Evolutionary conservation across 345 rosid species (phyloP).

Genomic region (Gossypium australe): DNA sequence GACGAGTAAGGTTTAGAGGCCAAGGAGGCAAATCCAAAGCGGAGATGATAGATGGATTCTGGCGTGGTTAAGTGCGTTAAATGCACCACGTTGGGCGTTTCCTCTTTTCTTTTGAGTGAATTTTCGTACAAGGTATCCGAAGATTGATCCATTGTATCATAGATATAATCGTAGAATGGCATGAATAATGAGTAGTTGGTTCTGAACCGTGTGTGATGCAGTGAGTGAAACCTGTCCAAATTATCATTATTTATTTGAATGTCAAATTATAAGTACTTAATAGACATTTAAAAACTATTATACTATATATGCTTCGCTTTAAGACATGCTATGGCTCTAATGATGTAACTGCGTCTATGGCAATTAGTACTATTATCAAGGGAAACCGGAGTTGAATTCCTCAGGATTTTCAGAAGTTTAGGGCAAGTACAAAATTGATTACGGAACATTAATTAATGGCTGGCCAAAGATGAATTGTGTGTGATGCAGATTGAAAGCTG

Average conservation of each 20-base stretch:
- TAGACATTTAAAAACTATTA: too few relatives aligned
- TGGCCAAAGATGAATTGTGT: slow-evolving; percentile 27
- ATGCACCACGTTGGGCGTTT: slow-evolving; percentile 42
- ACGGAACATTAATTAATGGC: too few relatives aligned
- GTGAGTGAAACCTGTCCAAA: slow-evolving; percentile 37
- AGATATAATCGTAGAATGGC: slow-evolving; percentile 50
- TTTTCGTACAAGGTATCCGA: slow-evolving; percentile 27
- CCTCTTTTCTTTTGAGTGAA: slow-evolving; percentile 35
- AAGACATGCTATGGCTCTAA: too few relatives aligned
- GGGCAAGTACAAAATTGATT: too few relatives aligned
- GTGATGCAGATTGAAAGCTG: slow-evolving; percentile 53
- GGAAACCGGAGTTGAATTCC: too few relatives aligned
- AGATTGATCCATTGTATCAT: slow-evolving; percentile 36
- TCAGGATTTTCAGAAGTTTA: too few relatives aligned
- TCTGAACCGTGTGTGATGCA: slow-evolving; percentile 50
- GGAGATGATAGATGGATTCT: not conserved
- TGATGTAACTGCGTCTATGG: too few relatives aligned
- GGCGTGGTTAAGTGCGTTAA: slow-evolving; percentile 52
- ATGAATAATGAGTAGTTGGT: slow-evolving; percentile 49
- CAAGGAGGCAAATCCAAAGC: not conserved
- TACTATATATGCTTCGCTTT: too few relatives aligned
- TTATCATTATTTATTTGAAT: too few relatives aligned
- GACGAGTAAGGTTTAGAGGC: not conserved
- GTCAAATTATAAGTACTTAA: too few relatives aligned
- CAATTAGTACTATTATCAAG: too few relatives aligned